Evolutionary conservation across 768 basidiomycete species (phyloP), one percentile per base, ranked within the genome.

Genomic region (Chiua virens): DNA sequence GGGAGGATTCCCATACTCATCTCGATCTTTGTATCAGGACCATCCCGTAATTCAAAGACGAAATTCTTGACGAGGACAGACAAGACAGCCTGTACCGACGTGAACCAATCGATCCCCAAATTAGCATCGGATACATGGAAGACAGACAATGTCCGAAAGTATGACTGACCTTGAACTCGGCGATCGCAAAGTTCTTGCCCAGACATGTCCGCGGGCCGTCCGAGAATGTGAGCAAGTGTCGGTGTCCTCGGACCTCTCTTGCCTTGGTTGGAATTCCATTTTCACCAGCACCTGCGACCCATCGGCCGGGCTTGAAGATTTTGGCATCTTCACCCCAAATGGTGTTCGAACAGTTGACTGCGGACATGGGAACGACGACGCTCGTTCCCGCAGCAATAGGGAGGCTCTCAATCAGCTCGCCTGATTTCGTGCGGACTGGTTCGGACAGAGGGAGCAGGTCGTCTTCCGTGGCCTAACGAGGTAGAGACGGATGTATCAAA

Each of bases 281-380:
- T 2, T 23, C 30, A 8, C 49, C 47, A 2, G 36, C 44, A 20
- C 64, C 62, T 5, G 64, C 62, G 5, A 88, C 70, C 87, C 87
- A 90, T 18, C 86, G 73, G 45, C 80, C 79, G 0, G 86, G 87
- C 32, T 75, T 70, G 62, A 83, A 89, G 23, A 74, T 74, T 25
- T 75, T 73, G 6, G 82, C 77, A 46, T 83, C 78, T 1, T 73
- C 62, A 0, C 87, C 87, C 87, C 87, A 89, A 20, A 85, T 61
- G 0, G 60, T 66, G 34, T 72, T 70, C 8, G 79, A 76, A 9
- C 67, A 64, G 61, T 87, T 86, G 47, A 82, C 68, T 8, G 71
- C 67, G 7, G 64, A 50, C 18, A 85, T 73, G 0, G 80, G 75
- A 3, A 75, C 59, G 8, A 64, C 37, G 13, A 87, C 52, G 0